Evolutionary conservation across 2,329 filamentous ascomycete species (phyloP).

Genomic region (Aspergillus ruber): DNA sequence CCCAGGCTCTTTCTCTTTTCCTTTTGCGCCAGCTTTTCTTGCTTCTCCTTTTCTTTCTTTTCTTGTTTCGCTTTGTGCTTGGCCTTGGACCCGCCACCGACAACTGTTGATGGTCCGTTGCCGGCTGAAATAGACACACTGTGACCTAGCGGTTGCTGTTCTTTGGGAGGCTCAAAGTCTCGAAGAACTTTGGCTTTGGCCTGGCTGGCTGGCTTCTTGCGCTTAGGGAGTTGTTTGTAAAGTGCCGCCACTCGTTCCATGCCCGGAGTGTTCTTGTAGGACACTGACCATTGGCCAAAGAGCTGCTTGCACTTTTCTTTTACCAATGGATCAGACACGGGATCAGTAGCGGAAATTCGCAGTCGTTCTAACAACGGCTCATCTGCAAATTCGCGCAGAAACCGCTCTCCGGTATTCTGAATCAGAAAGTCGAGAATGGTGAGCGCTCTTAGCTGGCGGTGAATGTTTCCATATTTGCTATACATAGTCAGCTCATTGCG

Average conservation of each 20-base stretch:
- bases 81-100: slow-evolving; percentile 28
- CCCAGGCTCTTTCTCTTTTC: slow-evolving; percentile 46
- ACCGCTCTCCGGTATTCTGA: slow-evolving; percentile 82
- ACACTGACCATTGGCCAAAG: slow-evolving; percentile 77
- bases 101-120: slow-evolving; percentile 31
- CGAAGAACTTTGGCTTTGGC: slow-evolving; percentile 76
- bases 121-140: slow-evolving; percentile 34
- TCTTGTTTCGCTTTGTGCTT: slow-evolving; percentile 34
- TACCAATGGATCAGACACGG: slow-evolving; percentile 79
- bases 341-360: slow-evolving; percentile 77
- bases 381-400: slow-evolving; percentile 82
- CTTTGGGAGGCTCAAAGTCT: slow-evolving; percentile 58
- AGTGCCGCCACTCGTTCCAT: slow-evolving; percentile 73
- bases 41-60: slow-evolving; percentile 51
- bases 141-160: slow-evolving; percentile 29
- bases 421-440: slow-evolving; percentile 88
- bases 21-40: slow-evolving; percentile 42
- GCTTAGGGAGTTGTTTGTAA: slow-evolving; percentile 62
- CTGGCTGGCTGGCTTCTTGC: slow-evolving; percentile 66
- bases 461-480: slow-evolving; percentile 89
- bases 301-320: slow-evolving; percentile 79
- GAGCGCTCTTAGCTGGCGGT: slow-evolving; percentile 82
- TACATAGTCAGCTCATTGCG: slow-evolving; percentile 5
- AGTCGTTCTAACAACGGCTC: slow-evolving; percentile 87
- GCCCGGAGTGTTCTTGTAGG: slow-evolving; percentile 74